Conservation (phyloP, 768 basidiomycete genomes). For the Leccinum subgranulosum region DNA sequence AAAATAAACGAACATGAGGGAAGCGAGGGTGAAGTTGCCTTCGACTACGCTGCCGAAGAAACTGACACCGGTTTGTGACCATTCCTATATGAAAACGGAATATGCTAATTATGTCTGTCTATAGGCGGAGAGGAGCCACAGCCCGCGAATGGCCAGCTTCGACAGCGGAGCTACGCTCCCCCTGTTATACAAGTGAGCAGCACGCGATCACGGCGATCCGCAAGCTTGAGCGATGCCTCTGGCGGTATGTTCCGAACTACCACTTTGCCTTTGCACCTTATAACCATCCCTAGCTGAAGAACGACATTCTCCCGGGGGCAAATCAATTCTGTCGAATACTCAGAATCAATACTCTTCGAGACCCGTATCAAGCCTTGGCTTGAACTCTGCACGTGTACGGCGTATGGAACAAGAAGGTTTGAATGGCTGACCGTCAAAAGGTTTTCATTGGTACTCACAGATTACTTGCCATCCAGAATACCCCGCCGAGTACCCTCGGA, state of each 20-base stretch:
- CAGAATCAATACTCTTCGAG: conserved; percentile 31
- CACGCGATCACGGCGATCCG: conserved; percentile 69
- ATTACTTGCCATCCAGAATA: conserved; percentile 20
- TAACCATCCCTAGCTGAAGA: conserved; percentile 26
- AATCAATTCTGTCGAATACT: conserved; percentile 11
- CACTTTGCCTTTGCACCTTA: conserved; percentile 27
- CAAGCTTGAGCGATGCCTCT: conserved; percentile 67
- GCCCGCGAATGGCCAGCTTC: conserved; percentile 20
- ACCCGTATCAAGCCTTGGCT: conserved; percentile 45
- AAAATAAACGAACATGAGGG: conserved; percentile 46
- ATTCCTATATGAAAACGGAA: conserved; percentile 6
- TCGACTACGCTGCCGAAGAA: conserved; percentile 33
- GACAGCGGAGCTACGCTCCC: conserved; percentile 27
- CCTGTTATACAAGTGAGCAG: conserved; percentile 37
- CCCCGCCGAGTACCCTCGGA: conserved; percentile 22
- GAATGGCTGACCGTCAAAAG: conserved; percentile 11
- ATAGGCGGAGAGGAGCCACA: conserved; percentile 32
- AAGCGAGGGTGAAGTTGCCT: conserved; percentile 39
- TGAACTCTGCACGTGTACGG: conserved; percentile 35
- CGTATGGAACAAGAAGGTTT: conserved; percentile 46
- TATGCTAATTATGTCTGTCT: conserved; percentile 23
- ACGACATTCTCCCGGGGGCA: conserved; percentile 21
- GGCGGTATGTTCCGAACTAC: conserved; percentile 23
- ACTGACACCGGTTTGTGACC: conserved; percentile 37
- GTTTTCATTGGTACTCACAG: conserved; percentile 7